Percentiles rank a stretch among this genome's conserved stretches.
Evolutionary conservation across 140 eudicot genomes (phyloP).

Genomic region (Bidens hawaiensis): DNA sequence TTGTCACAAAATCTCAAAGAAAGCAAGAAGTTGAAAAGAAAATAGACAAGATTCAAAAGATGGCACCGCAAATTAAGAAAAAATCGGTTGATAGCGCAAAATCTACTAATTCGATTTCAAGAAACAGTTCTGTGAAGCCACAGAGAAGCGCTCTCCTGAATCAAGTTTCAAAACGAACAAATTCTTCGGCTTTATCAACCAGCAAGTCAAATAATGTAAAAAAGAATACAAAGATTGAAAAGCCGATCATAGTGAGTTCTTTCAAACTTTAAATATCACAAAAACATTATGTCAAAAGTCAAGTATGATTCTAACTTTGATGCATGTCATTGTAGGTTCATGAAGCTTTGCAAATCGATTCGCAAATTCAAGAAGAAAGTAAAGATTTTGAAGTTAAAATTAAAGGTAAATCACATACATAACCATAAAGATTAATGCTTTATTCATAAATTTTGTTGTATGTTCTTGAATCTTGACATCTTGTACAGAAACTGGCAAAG

Average conservation of each 20-base stretch:
- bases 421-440: background rate
- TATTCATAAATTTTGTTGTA: background rate
- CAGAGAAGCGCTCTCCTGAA: conserved; percentile 13
- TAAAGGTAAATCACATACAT: conserved; percentile 28
- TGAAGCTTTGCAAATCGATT: conserved; percentile 19
- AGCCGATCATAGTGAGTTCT: conserved; percentile 31
- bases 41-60: conserved; percentile 43
- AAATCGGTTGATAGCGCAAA: conserved; percentile 39
- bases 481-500: conserved; percentile 33
- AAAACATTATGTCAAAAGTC: background rate
- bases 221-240: conserved; percentile 34
- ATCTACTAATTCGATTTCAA: conserved; percentile 25
- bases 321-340: conserved; percentile 41
- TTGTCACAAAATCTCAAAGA: conserved; percentile 30
- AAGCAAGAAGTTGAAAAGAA: conserved; percentile 45
- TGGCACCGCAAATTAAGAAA: conserved; percentile 25
- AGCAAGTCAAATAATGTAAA: conserved; percentile 33
- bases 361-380: conserved; percentile 21
- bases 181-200: conserved; percentile 20
- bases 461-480: no score
- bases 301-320: background rate
- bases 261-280: background rate
- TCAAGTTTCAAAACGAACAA: conserved; percentile 15
- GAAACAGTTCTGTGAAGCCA: conserved; percentile 24
- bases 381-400: conserved; percentile 24